Percentiles rank a stretch among this genome's conserved stretches.
phyloP scores from a whole-genome alignment of 441 rosid species.

The Adansonia madagascariensis region DNA sequence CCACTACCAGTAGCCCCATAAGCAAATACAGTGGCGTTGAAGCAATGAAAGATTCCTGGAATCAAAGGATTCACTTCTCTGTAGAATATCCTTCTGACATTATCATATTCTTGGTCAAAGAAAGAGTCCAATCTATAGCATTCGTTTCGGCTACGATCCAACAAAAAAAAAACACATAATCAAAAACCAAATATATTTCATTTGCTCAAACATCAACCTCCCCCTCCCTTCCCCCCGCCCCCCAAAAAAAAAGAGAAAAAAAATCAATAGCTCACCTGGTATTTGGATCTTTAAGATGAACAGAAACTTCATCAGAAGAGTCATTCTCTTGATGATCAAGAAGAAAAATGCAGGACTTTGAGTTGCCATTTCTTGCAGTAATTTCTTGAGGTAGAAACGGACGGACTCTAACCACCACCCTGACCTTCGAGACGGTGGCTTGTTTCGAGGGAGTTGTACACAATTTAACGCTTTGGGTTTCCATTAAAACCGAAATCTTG shows the following conservation, averaged over 20 bases:
- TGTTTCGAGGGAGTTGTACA: constrained; percentile 30
- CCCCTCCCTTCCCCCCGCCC: no score
- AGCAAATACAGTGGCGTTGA: constrained; percentile 82
- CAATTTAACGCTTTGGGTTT: constrained; percentile 32
- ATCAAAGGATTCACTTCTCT: constrained; percentile 73
- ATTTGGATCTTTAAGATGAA: constrained; percentile 66
- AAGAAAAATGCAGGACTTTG: constrained; percentile 54
- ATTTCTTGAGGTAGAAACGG: constrained; percentile 68
- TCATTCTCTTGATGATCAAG: constrained; percentile 38
- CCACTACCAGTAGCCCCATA: constrained; percentile 94
- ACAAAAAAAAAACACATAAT: constrained; percentile 7
- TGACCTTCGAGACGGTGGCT: constrained; percentile 36
- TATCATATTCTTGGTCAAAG: constrained; percentile 58
- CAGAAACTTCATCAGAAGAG: constrained; percentile 55
- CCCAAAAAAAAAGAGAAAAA: not conserved
- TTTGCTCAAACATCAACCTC: not conserved
- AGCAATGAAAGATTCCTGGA: constrained; percentile 62
- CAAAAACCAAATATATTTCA: not conserved
- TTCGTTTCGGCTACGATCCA: constrained; percentile 65
- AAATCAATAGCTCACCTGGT: constrained; percentile 47
- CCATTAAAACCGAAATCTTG: constrained; percentile 32
- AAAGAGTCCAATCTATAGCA: constrained; percentile 78
- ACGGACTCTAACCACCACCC: constrained; percentile 73
- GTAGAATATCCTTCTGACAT: constrained; percentile 64
- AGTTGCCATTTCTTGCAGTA: constrained; percentile 33